Evolutionary conservation across 2,329 filamentous ascomycete genomes (phyloP), one percentile per base, ranked within the genome.

Genomic region (Stagonosporopsis rhizophila): DNA sequence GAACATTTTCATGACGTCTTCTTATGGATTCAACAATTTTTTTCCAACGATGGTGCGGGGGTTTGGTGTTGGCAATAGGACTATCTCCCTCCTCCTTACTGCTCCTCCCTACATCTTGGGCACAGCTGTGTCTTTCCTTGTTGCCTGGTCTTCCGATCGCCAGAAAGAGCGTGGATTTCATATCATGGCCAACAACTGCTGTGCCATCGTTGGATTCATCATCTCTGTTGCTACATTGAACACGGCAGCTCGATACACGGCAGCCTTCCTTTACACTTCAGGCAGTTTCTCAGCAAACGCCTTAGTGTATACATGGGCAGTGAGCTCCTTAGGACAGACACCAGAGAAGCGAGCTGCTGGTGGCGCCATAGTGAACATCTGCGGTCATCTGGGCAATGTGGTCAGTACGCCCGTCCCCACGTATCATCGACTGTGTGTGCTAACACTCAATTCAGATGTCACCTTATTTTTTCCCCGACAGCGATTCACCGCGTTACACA

Each of bases 301-400:
- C 0, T 39, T 78, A 1, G 69, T 77, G 1, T 74, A 71, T 12
- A 71, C 67, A 2, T 79, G 77, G 77, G 72, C 71, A 0, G 68
- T 72, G 0, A 66, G 66, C 3, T 69, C 70, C 0, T 64, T 77
- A 8, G 69, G 68, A 20, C 66, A 72, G 28, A 78, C 77, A 0
- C 75, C 76, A 0, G 75, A 79, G 62, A 78, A 79, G 66, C 69
- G 72, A 9, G 76, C 77, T 1, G 58, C 57, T 14, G 75, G 73
- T 4, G 69, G 67, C 6, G 71, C 76, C 1, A 70, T 79, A 0
- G 68, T 77, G 19, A 78, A 78, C 41, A 65, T 79, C 6, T 58
- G 77, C 17, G 69, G 68, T 0, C 75, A 79, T 42, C 42, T 79
- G 1, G 76, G 75, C 0, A 78, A 75, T 8, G 70, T 80, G n/a